Evolutionary conservation across 192 early-diverging fungal genomes (phyloP).

Genomic region (Gigaspora rosea): DNA sequence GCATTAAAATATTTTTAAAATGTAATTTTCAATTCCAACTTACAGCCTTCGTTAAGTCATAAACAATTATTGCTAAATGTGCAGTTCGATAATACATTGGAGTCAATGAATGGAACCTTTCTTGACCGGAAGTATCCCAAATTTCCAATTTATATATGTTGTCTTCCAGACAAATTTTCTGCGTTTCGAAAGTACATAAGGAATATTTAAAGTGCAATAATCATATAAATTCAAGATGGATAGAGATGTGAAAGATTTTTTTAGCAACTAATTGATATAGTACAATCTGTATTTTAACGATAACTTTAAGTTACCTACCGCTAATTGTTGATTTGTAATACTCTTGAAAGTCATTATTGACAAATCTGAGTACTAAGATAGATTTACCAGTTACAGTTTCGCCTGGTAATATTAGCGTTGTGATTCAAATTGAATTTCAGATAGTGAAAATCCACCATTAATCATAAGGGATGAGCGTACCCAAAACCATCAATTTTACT

Average conservation of each 20-base stretch:
- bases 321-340: slow-evolving; percentile 99
- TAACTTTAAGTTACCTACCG: slow-evolving; percentile 42
- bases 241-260: too few relatives aligned
- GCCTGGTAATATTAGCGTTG: slow-evolving; percentile 54
- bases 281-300: not conserved
- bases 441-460: too few relatives aligned
- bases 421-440: too few relatives aligned
- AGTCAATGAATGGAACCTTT: slow-evolving; percentile 93
- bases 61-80: slow-evolving; percentile 94
- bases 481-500: slow-evolving; percentile 96
- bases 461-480: slow-evolving; percentile 41
- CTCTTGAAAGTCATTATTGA: slow-evolving; percentile 92
- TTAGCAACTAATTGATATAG: not conserved
- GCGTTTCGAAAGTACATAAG: slow-evolving; percentile 83
- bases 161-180: slow-evolving; percentile 90
- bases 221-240: not conserved
- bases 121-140: slow-evolving; percentile 97
- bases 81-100: slow-evolving; percentile 99
- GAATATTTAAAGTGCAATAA: not conserved
- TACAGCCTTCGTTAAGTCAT: slow-evolving; percentile 87
- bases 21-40: slow-evolving; percentile 35
- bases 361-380: slow-evolving; percentile 91
- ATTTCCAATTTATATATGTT: slow-evolving; percentile 81
- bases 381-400: slow-evolving; percentile 98
- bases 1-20: too few relatives aligned